phyloP scores from a whole-genome alignment of 2,329 filamentous ascomycete genomes.

The Diaporthe sp. region DNA sequence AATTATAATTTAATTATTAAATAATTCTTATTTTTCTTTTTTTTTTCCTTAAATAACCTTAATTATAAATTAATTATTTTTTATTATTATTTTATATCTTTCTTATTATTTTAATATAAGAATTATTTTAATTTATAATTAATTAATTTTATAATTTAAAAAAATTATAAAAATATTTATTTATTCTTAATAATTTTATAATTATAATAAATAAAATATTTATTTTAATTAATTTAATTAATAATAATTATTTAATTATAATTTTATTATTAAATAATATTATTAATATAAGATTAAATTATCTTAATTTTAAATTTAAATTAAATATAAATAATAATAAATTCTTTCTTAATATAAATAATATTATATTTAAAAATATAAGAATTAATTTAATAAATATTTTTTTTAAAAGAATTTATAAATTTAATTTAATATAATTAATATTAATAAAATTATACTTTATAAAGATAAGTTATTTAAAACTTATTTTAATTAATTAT shows the following conservation, averaged over 20 bases:
- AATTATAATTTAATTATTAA: too few relatives aligned
- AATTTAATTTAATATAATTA: background rate
- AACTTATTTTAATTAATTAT: background rate
- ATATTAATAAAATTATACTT: background rate
- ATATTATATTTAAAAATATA: background rate
- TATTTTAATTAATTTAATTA: too few relatives aligned
- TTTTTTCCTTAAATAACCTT: too few relatives aligned
- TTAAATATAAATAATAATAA: too few relatives aligned
- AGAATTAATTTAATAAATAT: background rate
- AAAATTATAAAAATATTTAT: background rate
- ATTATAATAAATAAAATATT: too few relatives aligned
- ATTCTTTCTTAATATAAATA: background rate
- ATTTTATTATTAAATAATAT: too few relatives aligned
- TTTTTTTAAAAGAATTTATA: background rate
- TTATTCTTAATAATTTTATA: background rate
- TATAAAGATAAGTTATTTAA: background rate
- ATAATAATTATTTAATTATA: too few relatives aligned
- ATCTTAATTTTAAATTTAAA: too few relatives aligned
- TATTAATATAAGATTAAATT: too few relatives aligned
- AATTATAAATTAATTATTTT: too few relatives aligned
- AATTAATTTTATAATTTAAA: background rate
- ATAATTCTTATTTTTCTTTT: too few relatives aligned
- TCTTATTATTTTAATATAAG: background rate
- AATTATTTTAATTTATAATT: background rate
- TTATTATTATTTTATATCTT: too few relatives aligned